Conservation (phyloP, 2,329 filamentous ascomycete species). For the Diplodia sapinea region DNA sequence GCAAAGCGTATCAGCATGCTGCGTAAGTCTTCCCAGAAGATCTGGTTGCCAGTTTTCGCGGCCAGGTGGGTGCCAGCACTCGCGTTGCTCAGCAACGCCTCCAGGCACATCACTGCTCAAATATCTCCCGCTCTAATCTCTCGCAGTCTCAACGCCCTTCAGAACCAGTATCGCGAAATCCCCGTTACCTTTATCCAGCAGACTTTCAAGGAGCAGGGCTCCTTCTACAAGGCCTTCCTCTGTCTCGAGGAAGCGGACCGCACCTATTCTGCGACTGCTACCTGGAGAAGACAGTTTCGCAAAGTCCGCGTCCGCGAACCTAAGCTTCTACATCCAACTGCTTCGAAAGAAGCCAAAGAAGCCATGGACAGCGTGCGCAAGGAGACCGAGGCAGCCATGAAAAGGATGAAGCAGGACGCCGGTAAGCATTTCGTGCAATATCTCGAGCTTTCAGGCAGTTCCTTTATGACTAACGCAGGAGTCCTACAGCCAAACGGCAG, state of each 20-base stretch:
- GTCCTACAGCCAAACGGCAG: conserved; percentile 38
- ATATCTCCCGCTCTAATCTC: neutral
- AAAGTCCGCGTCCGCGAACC: conserved; percentile 34
- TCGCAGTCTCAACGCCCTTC: conserved; percentile 44
- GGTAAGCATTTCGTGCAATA: conserved; percentile 32
- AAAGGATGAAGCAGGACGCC: conserved; percentile 37
- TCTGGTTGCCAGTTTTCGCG: neutral
- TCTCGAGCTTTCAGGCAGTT: neutral
- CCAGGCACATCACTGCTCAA: neutral
- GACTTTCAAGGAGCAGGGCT: conserved; percentile 39
- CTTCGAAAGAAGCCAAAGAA: neutral
- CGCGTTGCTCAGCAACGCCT: neutral
- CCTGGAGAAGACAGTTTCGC: conserved; percentile 34
- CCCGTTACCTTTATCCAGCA: conserved; percentile 46
- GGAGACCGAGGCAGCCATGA: conserved; percentile 38
- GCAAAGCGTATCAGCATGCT: conserved; percentile 7
- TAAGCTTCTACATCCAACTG: neutral
- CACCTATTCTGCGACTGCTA: conserved; percentile 44
- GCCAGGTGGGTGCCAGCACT: conserved; percentile 19
- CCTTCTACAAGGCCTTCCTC: conserved; percentile 49
- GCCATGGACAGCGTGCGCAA: conserved; percentile 27
- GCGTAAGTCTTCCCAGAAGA: conserved; percentile 5
- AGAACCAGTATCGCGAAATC: conserved; percentile 51
- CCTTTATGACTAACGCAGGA: conserved; percentile 16
- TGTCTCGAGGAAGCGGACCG: conserved; percentile 42